These are phyloP conservation scores for Hibiscus mutabilis DNA, from an alignment of 345 rosid genomes.

Conservation along the genomic window DNA sequence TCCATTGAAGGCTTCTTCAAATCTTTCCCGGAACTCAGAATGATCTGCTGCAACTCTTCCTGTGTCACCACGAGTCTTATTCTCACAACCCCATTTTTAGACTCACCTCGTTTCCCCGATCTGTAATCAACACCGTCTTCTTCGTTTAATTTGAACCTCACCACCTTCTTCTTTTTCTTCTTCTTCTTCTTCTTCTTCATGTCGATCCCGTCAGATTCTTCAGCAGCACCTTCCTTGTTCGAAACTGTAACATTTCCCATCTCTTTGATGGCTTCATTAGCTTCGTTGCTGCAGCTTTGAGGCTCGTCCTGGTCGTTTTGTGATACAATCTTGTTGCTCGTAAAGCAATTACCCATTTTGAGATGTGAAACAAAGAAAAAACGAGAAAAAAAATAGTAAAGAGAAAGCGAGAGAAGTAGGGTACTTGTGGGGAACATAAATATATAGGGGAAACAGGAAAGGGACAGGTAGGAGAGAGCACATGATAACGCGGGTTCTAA, in stretches of 20 bases:
- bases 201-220: background rate
- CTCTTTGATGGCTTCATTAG: background rate
- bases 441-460: slow-evolving; percentile 4
- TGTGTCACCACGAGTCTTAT: slow-evolving; percentile 55
- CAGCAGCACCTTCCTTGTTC: background rate
- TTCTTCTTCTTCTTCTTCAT: background rate
- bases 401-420: background rate
- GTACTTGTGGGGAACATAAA: background rate
- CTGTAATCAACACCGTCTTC: slow-evolving; percentile 3
- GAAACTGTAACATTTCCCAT: background rate
- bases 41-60: slow-evolving; percentile 51
- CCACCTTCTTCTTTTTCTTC: slow-evolving; percentile 26
- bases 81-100: slow-evolving; percentile 34
- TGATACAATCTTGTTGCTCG: slow-evolving; percentile 10
- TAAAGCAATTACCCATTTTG: slow-evolving; percentile 39
- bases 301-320: background rate
- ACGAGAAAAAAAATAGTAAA: slow-evolving; percentile 6
- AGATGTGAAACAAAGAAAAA: background rate
- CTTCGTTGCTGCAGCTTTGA: background rate
- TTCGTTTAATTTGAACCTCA: slow-evolving; percentile 21
- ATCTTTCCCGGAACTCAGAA: slow-evolving; percentile 31
- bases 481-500: slow-evolving; percentile 45
- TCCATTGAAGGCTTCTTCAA: slow-evolving; percentile 30
- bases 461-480: slow-evolving; percentile 17
- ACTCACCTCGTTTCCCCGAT: slow-evolving; percentile 9